These are phyloP conservation scores for Kodamaea kakaduensis DNA, from an alignment of 805 yeast species.

Conservation along the genomic window DNA sequence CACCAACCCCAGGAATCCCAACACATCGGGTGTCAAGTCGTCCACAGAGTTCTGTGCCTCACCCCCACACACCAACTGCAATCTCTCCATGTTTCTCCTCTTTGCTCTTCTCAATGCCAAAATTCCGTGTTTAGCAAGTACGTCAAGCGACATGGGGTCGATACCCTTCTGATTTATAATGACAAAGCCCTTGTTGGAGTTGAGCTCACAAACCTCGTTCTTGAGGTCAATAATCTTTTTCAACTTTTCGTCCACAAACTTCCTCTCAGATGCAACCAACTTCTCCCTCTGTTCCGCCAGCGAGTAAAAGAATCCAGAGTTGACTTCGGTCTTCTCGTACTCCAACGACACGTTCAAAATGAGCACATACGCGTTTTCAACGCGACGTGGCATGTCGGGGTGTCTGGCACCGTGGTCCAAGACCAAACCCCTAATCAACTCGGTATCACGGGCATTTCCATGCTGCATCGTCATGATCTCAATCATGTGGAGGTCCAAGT, in stretches of 20 bases:
- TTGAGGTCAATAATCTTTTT: conserved; percentile 88
- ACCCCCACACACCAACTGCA: conserved; percentile 95
- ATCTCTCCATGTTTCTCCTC: conserved; percentile 98
- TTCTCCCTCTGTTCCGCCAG: conserved; percentile 95
- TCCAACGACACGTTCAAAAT: conserved; percentile 92
- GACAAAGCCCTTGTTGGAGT: conserved; percentile 74
- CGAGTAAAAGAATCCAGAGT: conserved; percentile 91
- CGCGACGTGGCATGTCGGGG: conserved; percentile 95
- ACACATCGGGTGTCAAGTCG: conserved; percentile 70
- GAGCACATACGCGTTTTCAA: conserved; percentile 78
- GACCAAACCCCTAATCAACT: conserved; percentile 82
- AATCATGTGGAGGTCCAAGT: conserved; percentile 90
- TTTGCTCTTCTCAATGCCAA: conserved; percentile 96
- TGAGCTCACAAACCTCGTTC: conserved; percentile 82
- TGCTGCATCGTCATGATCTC: conserved; percentile 99
- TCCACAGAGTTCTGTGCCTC: conserved; percentile 97
- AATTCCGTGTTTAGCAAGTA: conserved; percentile 87
- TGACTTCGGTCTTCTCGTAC: conserved; percentile 96
- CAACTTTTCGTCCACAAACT: conserved; percentile 90
- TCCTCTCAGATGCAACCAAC: conserved; percentile 88
- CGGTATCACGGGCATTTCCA: conserved; percentile 78
- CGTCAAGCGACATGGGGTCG: conserved; percentile 95
- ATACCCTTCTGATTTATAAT: conserved; percentile 97
- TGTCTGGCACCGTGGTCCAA: conserved; percentile 98
- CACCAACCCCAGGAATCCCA: conserved; percentile 88